A percentile compares a stretch with the other conserved stretches of the same genome.
phyloP scores from a whole-genome alignment of 2,329 filamentous ascomycete genomes.

The Xylariaceae sp. region DNA sequence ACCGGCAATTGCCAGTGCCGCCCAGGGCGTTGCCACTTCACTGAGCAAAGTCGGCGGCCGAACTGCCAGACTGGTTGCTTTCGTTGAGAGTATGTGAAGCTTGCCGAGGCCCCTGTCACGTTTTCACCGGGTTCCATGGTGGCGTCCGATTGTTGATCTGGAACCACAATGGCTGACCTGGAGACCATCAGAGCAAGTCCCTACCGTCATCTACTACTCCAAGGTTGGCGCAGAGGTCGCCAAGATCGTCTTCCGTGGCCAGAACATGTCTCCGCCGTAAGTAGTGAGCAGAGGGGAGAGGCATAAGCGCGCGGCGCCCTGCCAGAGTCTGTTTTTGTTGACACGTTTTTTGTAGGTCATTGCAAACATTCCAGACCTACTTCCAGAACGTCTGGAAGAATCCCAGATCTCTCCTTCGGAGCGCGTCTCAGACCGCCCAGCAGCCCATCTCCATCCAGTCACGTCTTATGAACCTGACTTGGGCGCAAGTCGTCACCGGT shows the following conservation, averaged over 20 bases:
- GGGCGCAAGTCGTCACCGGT: constrained; percentile 64
- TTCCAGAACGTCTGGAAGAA: constrained; percentile 74
- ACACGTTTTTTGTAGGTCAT: constrained; percentile 50
- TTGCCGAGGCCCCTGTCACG: neutral
- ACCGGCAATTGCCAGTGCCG: constrained; percentile 69
- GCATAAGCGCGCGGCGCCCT: neutral
- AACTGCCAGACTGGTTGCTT: constrained; percentile 71
- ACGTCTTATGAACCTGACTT: constrained; percentile 64
- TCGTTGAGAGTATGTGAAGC: constrained; percentile 76
- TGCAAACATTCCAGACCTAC: constrained; percentile 81
- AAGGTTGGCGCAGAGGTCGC: constrained; percentile 82
- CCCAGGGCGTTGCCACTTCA: constrained; percentile 60
- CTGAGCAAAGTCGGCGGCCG: constrained; percentile 77
- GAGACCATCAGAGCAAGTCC: constrained; percentile 65
- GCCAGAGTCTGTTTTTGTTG: constrained; percentile 10
- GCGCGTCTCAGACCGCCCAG: constrained; percentile 41
- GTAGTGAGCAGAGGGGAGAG: constrained; percentile 38
- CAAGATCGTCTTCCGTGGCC: constrained; percentile 81
- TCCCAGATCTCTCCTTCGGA: constrained; percentile 56
- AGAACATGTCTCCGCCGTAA: constrained; percentile 95
- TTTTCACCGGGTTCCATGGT: neutral
- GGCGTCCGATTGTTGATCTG: neutral
- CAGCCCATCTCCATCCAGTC: constrained; percentile 35
- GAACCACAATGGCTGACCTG: constrained; percentile 17
- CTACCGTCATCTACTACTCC: constrained; percentile 85